These are phyloP conservation scores for Candida sonorensis DNA, from an alignment of 805 yeast genomes.

Conservation along the genomic window DNA sequence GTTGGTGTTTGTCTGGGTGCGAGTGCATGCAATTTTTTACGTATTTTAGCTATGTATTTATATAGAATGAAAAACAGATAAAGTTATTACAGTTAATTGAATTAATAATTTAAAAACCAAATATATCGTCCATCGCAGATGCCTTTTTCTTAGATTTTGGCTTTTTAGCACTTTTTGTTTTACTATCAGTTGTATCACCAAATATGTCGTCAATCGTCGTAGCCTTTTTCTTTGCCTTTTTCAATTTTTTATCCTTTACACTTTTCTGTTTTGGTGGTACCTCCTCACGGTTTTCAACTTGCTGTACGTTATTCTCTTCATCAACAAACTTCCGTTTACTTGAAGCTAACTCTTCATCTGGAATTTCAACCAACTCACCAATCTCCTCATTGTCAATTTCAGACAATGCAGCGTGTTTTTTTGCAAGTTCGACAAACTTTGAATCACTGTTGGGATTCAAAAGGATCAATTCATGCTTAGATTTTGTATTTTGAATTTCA, in stretches of 20 bases:
- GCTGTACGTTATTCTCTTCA: neutral
- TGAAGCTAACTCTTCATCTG: no score
- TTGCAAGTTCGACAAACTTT: no score
- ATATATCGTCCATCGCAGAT: conserved; percentile 68
- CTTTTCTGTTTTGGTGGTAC: neutral
- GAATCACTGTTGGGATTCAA: no score
- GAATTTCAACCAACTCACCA: conserved; percentile 9
- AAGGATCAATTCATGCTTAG: no score
- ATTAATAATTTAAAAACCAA: conserved; percentile 48
- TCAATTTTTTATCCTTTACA: conserved; percentile 10
- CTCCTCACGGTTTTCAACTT: neutral
- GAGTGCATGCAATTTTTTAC: no score
- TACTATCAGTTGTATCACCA: conserved; percentile 1
- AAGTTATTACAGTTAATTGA: no score
- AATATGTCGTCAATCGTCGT: conserved; percentile 3
- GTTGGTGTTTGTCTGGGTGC: no score
- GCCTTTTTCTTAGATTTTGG: conserved; percentile 41
- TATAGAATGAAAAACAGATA: no score
- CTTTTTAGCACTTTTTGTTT: conserved; percentile 16
- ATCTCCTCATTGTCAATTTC: conserved; percentile 11
- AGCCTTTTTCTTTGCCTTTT: conserved; percentile 3
- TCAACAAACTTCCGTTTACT: no score
- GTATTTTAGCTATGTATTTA: no score
- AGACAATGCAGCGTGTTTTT: no score
- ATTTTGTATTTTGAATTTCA: no score